Evolutionary conservation across 164 flowering plant species (phyloP).

Genomic region (Tetrastigma voinierianum): DNA sequence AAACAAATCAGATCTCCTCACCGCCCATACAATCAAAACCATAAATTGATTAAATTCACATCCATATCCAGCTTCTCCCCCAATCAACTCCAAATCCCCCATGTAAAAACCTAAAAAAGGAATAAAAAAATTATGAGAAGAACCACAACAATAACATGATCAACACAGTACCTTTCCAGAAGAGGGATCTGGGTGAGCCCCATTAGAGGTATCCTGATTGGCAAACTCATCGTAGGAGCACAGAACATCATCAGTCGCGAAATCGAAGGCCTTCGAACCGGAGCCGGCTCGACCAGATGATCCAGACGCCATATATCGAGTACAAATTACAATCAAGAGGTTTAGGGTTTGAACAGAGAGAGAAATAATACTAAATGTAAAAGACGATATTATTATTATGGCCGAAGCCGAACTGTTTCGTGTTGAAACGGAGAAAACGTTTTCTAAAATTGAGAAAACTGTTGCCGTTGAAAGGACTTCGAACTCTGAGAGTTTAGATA

Average conservation of each 20-base stretch:
- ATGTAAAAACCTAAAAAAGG: neutral
- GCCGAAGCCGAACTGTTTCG: too few relatives aligned
- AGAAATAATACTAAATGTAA: too few relatives aligned
- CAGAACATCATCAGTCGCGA: constrained; percentile 71
- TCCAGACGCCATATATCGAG: constrained; percentile 78
- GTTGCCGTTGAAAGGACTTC: too few relatives aligned
- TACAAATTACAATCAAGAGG: neutral
- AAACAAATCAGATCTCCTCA: neutral
- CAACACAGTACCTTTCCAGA: constrained; percentile 39
- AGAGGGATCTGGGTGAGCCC: constrained; percentile 49
- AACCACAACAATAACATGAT: neutral
- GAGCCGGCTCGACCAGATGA: constrained; percentile 56
- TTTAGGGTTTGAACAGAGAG: neutral
- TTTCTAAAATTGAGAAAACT: neutral
- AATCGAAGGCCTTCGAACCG: constrained; percentile 78
- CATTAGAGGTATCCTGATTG: constrained; percentile 50
- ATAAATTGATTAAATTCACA: neutral
- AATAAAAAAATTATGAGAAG: neutral
- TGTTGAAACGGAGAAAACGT: neutral
- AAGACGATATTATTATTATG: too few relatives aligned
- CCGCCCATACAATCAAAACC: neutral
- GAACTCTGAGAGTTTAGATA: too few relatives aligned
- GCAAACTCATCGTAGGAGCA: constrained; percentile 68
- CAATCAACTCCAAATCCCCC: neutral
- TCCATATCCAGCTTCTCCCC: neutral